Evolutionary conservation across 495 filamentous ascomycete species (phyloP), one percentile per base, ranked within the genome.

Genomic region (Aspergillus sparsus): DNA sequence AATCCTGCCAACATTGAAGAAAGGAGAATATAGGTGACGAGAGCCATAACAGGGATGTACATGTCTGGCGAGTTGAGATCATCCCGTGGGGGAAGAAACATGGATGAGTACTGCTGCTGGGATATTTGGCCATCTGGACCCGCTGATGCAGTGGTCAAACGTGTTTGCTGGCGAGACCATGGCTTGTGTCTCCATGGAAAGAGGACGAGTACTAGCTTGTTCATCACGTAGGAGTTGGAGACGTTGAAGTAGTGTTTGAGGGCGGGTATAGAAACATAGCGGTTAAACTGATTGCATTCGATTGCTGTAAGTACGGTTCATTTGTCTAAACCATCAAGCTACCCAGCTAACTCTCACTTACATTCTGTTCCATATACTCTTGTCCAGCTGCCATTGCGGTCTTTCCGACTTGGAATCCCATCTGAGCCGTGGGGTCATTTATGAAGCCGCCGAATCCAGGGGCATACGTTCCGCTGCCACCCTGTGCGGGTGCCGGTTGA

Each of bases 191-290:
- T 81, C 92, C 93, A 99, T 31, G 94, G 94, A 73, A 97, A 97
- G 59, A 99, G 87, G 46, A 99, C 91, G 39, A 99, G 83, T 65
- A 85, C 85, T 53, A 94, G 80, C 71, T 93, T 94, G 73, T 83
- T 88, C 69, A 93, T 76, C 67, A 94, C 89, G 72, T 94, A 94
- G 67, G 82, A 87, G 80, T 97, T 97, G 67, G 92, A 93, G 64
- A 98, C 94, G 73, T 91, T 93, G 79, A 97, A 98, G 77, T 97
- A 97, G 73, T 96, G 92, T 74, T 93, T 97, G n/a, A 97, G 85
- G 31, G 87, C 89, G 18, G 90, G 87, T 66, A 96, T 88, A 71
- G 90, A 94, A 71, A 98, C 85, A 74, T 94, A 95, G 76, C 92
- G 90, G 74, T 92, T 93, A 70, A 97, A 83, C 92, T 97, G 64